Evolutionary conservation across 2,329 filamentous ascomycete genomes (phyloP).

Genomic region (Raffaelea arxii): DNA sequence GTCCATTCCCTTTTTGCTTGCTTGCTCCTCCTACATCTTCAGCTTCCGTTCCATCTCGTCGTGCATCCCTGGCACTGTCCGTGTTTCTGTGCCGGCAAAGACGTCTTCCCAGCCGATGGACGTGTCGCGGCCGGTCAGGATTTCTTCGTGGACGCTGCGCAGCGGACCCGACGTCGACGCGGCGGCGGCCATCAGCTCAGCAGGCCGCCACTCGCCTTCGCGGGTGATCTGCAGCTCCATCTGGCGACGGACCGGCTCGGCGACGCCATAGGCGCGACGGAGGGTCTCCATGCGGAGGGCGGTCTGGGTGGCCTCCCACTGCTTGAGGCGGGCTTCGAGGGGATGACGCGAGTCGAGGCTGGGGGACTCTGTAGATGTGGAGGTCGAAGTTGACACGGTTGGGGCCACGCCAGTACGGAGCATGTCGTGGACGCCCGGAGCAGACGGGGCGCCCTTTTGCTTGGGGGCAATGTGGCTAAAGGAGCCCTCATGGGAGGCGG

Average conservation of each 20-base stretch:
- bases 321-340: constrained; percentile 78
- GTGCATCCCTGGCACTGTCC: constrained; percentile 63
- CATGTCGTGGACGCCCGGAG: constrained; percentile 86
- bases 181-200: constrained; percentile 50
- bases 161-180: constrained; percentile 15
- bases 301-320: constrained; percentile 88
- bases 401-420: constrained; percentile 75
- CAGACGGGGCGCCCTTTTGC: constrained; percentile 71
- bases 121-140: constrained; percentile 69
- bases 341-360: constrained; percentile 66
- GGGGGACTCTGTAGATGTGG: constrained; percentile 34
- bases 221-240: constrained; percentile 92
- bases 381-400: constrained; percentile 25
- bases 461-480: constrained; percentile 50
- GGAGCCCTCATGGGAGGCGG: constrained; percentile 53
- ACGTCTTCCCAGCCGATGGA: constrained; percentile 90
- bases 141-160: constrained; percentile 76
- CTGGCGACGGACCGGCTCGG: constrained; percentile 80
- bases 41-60: constrained; percentile 91
- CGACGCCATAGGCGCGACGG: constrained; percentile 79
- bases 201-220: constrained; percentile 70
- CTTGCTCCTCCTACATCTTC: constrained; percentile 47
- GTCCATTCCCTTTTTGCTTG: no score
- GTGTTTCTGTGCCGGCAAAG: constrained; percentile 68
- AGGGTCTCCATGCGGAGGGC: constrained; percentile 79